Evolutionary conservation across 2,329 filamentous ascomycete genomes (phyloP).

Genomic region (Paracoccidioides lutzii): DNA sequence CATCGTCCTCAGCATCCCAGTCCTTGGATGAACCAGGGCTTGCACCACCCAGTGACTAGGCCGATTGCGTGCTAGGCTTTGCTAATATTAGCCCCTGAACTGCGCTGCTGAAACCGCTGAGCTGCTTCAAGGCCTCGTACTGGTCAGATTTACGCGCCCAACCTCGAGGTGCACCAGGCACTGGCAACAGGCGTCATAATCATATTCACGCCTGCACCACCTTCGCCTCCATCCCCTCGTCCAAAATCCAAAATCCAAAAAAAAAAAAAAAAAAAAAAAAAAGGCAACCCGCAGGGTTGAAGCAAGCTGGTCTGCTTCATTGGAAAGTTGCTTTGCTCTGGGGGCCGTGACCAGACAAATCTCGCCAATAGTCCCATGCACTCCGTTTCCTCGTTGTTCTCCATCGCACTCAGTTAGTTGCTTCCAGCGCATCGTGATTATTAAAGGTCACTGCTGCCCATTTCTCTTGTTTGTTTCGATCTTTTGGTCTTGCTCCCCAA

Average conservation of each 20-base stretch:
- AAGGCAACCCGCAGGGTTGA: neutral
- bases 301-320: conserved; percentile 3
- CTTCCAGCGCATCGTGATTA: neutral
- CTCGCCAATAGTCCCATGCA: neutral
- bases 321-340: neutral
- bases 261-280: neutral
- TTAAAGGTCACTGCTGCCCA: neutral
- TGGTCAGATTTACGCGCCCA: conserved; percentile 5
- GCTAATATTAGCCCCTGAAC: conserved; percentile 7
- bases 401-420: neutral
- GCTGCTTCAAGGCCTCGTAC: neutral
- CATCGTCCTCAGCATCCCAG: neutral
- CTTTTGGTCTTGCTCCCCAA: conserved; percentile 1
- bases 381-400: neutral
- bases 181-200: neutral
- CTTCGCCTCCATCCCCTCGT: neutral
- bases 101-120: neutral
- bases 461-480: neutral
- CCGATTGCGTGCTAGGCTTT: conserved; percentile 8
- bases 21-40: neutral
- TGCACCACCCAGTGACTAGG: conserved; percentile 1
- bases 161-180: neutral
- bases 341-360: neutral
- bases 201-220: neutral
- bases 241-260: too few relatives aligned